Conservation (phyloP, 345 rosid species). For the Firmiana major region DNA sequence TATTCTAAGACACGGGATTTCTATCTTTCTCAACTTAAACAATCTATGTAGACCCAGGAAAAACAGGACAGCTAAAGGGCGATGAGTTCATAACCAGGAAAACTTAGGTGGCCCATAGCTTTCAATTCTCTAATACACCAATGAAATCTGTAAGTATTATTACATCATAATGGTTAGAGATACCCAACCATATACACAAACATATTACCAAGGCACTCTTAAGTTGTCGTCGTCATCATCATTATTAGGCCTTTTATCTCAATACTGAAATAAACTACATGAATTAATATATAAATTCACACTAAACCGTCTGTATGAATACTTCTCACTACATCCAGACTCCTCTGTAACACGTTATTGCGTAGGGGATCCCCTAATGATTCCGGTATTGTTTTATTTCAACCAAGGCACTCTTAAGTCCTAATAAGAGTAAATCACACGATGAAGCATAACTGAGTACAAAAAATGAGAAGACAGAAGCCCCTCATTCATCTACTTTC, state of each 20-base stretch:
- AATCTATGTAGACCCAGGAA: background rate
- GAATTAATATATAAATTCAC: no score
- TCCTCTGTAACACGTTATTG: no score
- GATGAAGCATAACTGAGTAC: background rate
- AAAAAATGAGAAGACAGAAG: background rate
- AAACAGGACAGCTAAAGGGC: background rate
- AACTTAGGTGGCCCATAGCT: background rate
- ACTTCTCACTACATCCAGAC: no score
- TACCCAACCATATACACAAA: background rate
- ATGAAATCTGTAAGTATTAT: background rate
- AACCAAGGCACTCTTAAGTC: background rate
- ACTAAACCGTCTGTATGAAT: no score
- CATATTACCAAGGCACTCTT: background rate
- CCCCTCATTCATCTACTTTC: background rate
- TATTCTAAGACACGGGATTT: background rate
- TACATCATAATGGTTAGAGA: background rate
- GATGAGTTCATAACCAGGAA: background rate
- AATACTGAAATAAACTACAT: no score
- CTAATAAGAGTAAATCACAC: background rate
- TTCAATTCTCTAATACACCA: background rate
- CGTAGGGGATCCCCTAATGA: no score
- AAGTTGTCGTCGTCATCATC: no score
- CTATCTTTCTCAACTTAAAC: background rate
- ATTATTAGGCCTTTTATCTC: no score
- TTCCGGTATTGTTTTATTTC: no score